A percentile compares a stretch with the other conserved stretches of the same genome.
phyloP scores from a whole-genome alignment of 441 rosid genomes.

The Pelargonium australe region DNA sequence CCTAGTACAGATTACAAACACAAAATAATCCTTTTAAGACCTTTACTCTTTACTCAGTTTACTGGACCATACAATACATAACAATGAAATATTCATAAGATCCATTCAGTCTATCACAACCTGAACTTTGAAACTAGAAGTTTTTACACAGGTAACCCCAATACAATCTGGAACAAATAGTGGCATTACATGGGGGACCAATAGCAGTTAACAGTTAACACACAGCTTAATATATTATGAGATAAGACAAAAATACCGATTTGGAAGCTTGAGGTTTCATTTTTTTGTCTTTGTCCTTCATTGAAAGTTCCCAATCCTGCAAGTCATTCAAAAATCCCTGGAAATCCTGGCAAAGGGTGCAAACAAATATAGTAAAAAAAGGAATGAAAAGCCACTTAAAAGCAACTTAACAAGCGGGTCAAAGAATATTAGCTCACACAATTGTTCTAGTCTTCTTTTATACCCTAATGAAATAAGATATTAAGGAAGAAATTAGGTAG shows the following conservation, averaged over 20 bases:
- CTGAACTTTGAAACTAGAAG: background rate
- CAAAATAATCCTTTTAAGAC: background rate
- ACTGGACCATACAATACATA: background rate
- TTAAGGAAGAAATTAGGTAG: background rate
- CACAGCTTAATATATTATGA: background rate
- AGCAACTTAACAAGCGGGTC: background rate
- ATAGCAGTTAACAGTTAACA: background rate
- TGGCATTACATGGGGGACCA: background rate
- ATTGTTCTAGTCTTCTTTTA: background rate
- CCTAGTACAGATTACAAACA: background rate
- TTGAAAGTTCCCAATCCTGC: conserved; percentile 89
- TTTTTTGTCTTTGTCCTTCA: conserved; percentile 58
- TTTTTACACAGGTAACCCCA: background rate
- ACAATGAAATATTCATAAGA: background rate
- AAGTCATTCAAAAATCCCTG: conserved; percentile 86
- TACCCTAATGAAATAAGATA: background rate
- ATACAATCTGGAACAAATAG: background rate
- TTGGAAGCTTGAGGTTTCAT: conserved; percentile 38
- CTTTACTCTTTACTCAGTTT: background rate
- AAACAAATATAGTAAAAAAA: conserved; percentile 11
- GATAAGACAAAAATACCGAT: conserved; percentile 17
- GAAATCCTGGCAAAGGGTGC: conserved; percentile 50
- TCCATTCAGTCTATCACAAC: background rate
- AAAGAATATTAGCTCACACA: background rate
- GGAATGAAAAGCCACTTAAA: background rate